Evolutionary conservation across 148 eudicot species (phyloP), one percentile per base, ranked within the genome.

Genomic region (Rhododendron simsii): DNA sequence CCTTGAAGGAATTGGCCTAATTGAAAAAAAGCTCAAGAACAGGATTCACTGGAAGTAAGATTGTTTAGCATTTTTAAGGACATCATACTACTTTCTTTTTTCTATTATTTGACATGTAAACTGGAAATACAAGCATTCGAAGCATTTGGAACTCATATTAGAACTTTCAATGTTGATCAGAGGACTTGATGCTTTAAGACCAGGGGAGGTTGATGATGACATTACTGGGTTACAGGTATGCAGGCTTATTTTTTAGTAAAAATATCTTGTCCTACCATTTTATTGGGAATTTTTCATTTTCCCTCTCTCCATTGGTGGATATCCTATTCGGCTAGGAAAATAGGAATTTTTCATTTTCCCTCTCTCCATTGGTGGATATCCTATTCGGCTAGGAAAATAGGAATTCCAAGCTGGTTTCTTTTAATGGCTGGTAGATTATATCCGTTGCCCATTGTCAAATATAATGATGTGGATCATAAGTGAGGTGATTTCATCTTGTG

Each of bases 31-130:
- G 91, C 90, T 95, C 86, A 97, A 97, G 91, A 97, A 97, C 88
- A 93, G 95, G 89, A 97, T 97, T 83, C 96, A 88, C 51, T 97
- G 98, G 99, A 97, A 95, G 99, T 97, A 97, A 92, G 98, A 81
- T 28, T 78, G 67, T 30, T 61, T 83, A 44, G 53, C 18, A 35
- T 69, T 76, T 71, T 65, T n/a, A 63, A 65, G 80, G 59, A 47
- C 16, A 59, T 63, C 65, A 4, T 35, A 71, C 20, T 83, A 41
- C 74, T 67, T 67, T 9, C 74, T 28, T 67, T 77, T 41, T 83
- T 59, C 7, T 78, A n/a, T 41, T 67, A 50, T 75, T 55, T 80
- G 28, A 7, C 30, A 69, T 37, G 39, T 35, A 35, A 39, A 51
- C 26, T 78, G n/a, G 16, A 33, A 48, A 67, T 51, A 10, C 47